Conservation (phyloP, 495 filamentous ascomycete genomes). For the Penicillium turbatum region DNA sequence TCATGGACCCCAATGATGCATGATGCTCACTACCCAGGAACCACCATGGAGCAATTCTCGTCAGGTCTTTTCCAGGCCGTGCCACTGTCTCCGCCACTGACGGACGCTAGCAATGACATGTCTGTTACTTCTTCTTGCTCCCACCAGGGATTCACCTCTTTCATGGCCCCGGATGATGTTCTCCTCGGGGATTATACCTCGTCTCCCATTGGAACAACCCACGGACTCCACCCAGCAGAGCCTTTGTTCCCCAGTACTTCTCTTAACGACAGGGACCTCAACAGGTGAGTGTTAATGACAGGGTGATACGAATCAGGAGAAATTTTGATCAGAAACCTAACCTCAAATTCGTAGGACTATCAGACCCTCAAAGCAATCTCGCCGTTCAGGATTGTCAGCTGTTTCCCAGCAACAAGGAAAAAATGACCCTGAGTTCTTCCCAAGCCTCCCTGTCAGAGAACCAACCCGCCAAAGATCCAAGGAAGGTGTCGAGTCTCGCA, state of each 20-base stretch:
- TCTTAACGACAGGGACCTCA: conserved; percentile 43
- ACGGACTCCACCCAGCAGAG: conserved; percentile 41
- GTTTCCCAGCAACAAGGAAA: conserved; percentile 35
- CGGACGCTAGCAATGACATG: conserved; percentile 45
- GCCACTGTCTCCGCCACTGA: conserved; percentile 45
- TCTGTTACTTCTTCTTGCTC: conserved; percentile 45
- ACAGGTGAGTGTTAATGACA: conserved; percentile 35
- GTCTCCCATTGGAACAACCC: conserved; percentile 32
- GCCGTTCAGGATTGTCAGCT: conserved; percentile 34
- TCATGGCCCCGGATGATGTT: conserved; percentile 38
- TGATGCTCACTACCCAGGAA: conserved; percentile 39
- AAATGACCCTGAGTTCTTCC: conserved; percentile 38
- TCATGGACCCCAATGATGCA: conserved; percentile 41
- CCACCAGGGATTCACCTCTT: conserved; percentile 40
- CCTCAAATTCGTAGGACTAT: conserved; percentile 34
- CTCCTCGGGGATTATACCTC: conserved; percentile 38
- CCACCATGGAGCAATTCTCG: conserved; percentile 36
- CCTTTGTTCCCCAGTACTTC: conserved; percentile 41
- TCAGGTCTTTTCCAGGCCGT: conserved; percentile 37
- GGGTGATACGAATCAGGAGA: not conserved
- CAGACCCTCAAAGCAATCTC: conserved; percentile 34
- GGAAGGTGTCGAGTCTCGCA: conserved; percentile 48
- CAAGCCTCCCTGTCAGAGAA: conserved; percentile 36
- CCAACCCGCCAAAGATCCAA: conserved; percentile 42
- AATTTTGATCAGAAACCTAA: conserved; percentile 10